Percentiles rank a stretch among this genome's conserved stretches.
These are phyloP conservation scores for Solanum appendiculatum DNA, from an alignment of 257 asterid species.

Conservation along the genomic window DNA sequence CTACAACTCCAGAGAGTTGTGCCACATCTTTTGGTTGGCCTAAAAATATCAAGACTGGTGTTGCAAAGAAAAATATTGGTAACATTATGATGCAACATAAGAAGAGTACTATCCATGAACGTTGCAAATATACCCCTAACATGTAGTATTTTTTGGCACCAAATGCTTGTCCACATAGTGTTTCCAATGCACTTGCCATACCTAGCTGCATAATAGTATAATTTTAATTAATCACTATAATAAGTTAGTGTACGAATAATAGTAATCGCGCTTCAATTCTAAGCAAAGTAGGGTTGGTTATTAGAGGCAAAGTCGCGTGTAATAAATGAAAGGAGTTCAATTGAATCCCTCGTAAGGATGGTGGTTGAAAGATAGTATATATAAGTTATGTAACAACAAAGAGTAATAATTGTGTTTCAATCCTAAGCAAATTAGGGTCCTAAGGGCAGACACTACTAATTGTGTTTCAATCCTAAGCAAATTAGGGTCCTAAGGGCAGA, in stretches of 20 bases:
- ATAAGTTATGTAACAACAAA: background rate
- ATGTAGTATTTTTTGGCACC: constrained; percentile 65
- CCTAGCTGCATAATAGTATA: constrained; percentile 33
- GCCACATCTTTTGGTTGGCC: constrained; percentile 79
- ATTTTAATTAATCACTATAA: background rate
- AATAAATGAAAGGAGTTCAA: background rate
- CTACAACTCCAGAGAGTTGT: constrained; percentile 62
- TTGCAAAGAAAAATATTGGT: constrained; percentile 47
- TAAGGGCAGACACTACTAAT: background rate
- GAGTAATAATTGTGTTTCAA: background rate
- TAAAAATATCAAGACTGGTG: constrained; percentile 45
- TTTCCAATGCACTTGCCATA: constrained; percentile 86
- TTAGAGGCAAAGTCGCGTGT: background rate
- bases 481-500: background rate
- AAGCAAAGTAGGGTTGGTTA: background rate
- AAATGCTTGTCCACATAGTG: constrained; percentile 87
- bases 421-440: too few species aligned
- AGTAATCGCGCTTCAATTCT: background rate
- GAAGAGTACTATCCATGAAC: constrained; percentile 65
- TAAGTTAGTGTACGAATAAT: background rate
- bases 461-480: background rate
- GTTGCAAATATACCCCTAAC: constrained; percentile 77
- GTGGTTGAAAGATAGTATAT: background rate
- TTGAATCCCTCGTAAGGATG: background rate
- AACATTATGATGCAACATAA: constrained; percentile 31